These are phyloP conservation scores for Stygiomarasmius scandens DNA, from an alignment of 1,284 basidiomycete species.

Conservation along the genomic window DNA sequence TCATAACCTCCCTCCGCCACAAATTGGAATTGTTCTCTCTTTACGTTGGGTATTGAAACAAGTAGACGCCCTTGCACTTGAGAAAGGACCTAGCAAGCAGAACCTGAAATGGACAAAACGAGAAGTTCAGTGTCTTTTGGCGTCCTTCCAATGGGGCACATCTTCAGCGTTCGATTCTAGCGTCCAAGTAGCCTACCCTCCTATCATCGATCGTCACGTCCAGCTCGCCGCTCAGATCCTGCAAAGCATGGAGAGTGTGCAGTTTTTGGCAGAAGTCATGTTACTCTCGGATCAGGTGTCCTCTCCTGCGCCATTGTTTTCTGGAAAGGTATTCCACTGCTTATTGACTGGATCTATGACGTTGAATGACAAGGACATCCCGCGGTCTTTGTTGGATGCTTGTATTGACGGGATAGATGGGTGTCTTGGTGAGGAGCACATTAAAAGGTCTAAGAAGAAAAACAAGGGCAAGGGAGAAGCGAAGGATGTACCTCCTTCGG, in stretches of 20 bases:
- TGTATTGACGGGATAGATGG: constrained; percentile 51
- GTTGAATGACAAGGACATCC: constrained; percentile 26
- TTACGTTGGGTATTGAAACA: constrained; percentile 59
- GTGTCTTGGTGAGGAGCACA: constrained; percentile 47
- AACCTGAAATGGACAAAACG: constrained; percentile 66
- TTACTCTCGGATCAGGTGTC: constrained; percentile 52
- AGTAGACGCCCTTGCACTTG: background rate
- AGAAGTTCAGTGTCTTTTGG: constrained; percentile 70
- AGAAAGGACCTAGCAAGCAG: constrained; percentile 46
- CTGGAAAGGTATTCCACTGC: constrained; percentile 60
- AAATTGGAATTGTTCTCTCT: constrained; percentile 53
- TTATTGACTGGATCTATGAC: constrained; percentile 38
- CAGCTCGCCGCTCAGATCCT: constrained; percentile 74
- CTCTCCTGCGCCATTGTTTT: constrained; percentile 50
- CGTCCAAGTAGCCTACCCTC: constrained; percentile 27
- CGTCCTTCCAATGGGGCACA: constrained; percentile 42
- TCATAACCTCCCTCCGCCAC: constrained; percentile 44
- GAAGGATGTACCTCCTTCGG: constrained; percentile 13
- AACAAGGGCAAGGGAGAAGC: constrained; percentile 24
- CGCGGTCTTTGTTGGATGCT: constrained; percentile 47
- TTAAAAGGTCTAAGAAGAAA: constrained; percentile 45
- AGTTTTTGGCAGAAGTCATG: constrained; percentile 61
- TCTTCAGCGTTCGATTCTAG: constrained; percentile 20
- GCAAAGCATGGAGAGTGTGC: constrained; percentile 59
- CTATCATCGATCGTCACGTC: constrained; percentile 60